phyloP scores from a whole-genome alignment of 345 rosid genomes.

The Brassica incana region DNA sequence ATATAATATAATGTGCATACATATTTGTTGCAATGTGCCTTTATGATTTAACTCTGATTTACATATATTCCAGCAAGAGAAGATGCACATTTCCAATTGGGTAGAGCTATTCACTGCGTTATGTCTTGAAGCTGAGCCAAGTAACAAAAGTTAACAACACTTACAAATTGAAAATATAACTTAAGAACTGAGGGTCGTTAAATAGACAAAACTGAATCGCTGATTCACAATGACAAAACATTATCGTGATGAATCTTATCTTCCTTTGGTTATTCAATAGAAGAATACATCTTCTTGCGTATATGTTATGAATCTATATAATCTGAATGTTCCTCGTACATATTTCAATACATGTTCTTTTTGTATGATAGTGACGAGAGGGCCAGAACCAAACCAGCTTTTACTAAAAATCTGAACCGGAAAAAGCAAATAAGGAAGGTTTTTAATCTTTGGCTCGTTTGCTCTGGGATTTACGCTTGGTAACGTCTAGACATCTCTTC shows the following conservation, averaged over 20 bases:
- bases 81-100: no score
- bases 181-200: constrained; percentile 4
- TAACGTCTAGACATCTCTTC: constrained; percentile 85
- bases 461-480: constrained; percentile 85
- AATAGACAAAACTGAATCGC: constrained; percentile 35
- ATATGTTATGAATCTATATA: constrained; percentile 34
- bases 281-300: constrained; percentile 33
- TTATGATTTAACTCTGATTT: no score
- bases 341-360: constrained; percentile 36
- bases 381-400: constrained; percentile 17
- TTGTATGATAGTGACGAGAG: constrained; percentile 9
- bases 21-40: no score
- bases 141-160: no score
- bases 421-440: constrained; percentile 16
- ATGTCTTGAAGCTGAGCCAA: no score
- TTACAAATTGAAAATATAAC: background rate
- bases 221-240: constrained; percentile 20
- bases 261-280: constrained; percentile 22
- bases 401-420: background rate
- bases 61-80: no score
- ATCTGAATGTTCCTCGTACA: constrained; percentile 25
- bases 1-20: no score
- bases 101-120: no score
- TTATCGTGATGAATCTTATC: constrained; percentile 11
- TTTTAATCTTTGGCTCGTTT: constrained; percentile 67